Evolutionary conservation across 352 stramenopile genomes (phyloP).

Genomic region (Pythium brachiatum): DNA sequence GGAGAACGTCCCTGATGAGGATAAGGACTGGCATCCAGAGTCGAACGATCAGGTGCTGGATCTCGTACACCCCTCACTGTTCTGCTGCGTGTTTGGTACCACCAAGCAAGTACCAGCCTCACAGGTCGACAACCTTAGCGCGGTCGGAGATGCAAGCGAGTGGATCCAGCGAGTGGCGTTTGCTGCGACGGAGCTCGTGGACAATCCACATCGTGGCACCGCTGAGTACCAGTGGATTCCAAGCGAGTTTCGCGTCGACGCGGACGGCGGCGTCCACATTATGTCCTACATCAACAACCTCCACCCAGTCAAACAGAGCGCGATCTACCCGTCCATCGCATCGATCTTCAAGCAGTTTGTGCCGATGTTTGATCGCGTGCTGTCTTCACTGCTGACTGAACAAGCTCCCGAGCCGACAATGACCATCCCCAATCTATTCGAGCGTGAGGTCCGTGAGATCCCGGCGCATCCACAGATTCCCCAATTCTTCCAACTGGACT

Average conservation of each 20-base stretch:
- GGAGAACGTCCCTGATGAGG: slow-evolving; percentile 35
- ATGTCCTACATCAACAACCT: slow-evolving; percentile 43
- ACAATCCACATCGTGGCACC: slow-evolving; percentile 16
- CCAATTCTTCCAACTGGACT: background rate
- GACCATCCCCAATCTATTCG: slow-evolving; percentile 8
- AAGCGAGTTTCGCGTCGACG: slow-evolving; percentile 23
- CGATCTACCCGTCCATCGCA: slow-evolving; percentile 28
- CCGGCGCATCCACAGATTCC: slow-evolving; percentile 26
- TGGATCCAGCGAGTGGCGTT: slow-evolving; percentile 37
- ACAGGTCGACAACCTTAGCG: background rate
- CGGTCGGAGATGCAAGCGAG: slow-evolving; percentile 15
- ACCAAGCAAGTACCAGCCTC: slow-evolving; percentile 17
- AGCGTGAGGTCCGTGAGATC: slow-evolving; percentile 17
- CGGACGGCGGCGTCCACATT: slow-evolving; percentile 19
- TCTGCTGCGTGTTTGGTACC: slow-evolving; percentile 46
- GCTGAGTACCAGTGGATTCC: slow-evolving; percentile 34
- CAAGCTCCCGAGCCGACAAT: background rate
- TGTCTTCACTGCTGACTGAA: slow-evolving; percentile 15
- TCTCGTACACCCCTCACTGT: slow-evolving; percentile 61
- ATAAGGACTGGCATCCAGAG: slow-evolving; percentile 61
- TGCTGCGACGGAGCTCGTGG: slow-evolving; percentile 11
- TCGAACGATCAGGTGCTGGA: slow-evolving; percentile 51
- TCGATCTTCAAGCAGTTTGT: slow-evolving; percentile 31
- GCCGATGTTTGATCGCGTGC: slow-evolving; percentile 28
- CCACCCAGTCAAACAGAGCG: slow-evolving; percentile 24